Evolutionary conservation across 73 alveolate species (phyloP).

Genomic region (Paramecium tetraurelia): DNA sequence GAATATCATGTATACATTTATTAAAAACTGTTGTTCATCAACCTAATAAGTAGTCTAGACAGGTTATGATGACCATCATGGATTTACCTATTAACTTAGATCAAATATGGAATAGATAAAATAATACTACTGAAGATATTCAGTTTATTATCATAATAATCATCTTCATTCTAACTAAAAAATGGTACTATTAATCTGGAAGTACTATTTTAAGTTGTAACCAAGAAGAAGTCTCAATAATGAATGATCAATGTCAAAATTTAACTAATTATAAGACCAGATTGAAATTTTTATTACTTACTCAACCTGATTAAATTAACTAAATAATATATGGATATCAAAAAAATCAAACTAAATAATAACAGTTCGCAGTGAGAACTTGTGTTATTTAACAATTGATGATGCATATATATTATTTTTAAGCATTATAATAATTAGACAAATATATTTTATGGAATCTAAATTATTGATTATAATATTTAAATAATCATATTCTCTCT

Average conservation of each 20-base stretch:
- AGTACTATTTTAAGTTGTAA: not conserved
- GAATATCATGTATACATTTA: not conserved
- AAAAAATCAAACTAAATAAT: not conserved
- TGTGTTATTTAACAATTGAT: too few relatives aligned
- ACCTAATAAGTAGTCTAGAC: not conserved
- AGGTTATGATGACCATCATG: not conserved
- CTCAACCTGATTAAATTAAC: not conserved
- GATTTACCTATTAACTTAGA: not conserved
- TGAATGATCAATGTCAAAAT: not conserved
- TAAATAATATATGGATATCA: not conserved
- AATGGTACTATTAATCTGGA: not conserved
- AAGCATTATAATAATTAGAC: not conserved
- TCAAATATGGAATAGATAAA: not conserved
- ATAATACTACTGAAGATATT: not conserved
- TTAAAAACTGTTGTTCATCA: not conserved
- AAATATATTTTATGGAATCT: too few relatives aligned
- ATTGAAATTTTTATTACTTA: not conserved
- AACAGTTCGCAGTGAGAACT: too few relatives aligned
- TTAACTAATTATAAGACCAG: not conserved
- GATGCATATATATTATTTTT: too few relatives aligned
- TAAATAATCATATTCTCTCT: not conserved
- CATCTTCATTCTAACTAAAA: not conserved
- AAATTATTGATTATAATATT: too few relatives aligned
- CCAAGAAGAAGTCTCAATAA: not conserved
- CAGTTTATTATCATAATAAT: not conserved